Evolutionary conservation across 2,329 filamentous ascomycete genomes (phyloP).

Genomic region (Neonectria coccinea): DNA sequence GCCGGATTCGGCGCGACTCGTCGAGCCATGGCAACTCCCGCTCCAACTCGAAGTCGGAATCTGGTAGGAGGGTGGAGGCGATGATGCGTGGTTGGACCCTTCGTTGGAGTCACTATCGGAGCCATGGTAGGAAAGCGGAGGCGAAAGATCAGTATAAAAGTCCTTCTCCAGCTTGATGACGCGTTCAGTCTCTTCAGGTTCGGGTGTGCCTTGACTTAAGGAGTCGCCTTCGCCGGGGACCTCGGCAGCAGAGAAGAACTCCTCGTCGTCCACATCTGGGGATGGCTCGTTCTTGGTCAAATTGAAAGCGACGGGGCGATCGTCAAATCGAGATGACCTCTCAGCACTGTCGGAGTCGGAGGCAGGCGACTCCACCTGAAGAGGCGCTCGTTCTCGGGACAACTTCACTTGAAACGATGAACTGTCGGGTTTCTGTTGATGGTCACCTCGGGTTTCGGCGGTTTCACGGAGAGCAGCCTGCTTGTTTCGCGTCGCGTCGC

Average conservation of each 20-base stretch:
- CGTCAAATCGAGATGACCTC: neutral
- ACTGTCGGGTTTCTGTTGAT: neutral
- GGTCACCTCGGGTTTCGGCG: neutral
- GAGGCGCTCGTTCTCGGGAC: neutral
- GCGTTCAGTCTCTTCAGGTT: neutral
- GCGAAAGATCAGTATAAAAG: neutral
- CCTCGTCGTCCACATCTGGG: constrained; percentile 4
- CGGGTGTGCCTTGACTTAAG: neutral
- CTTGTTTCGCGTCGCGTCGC: neutral
- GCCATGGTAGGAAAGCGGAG: constrained; percentile 9
- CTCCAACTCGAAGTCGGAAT: neutral
- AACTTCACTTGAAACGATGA: neutral
- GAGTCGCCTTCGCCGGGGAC: neutral
- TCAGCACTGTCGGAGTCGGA: too few species aligned
- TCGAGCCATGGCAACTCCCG: neutral
- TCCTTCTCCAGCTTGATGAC: constrained; percentile 24
- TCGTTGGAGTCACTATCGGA: neutral
- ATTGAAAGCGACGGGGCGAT: neutral
- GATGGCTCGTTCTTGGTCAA: constrained; percentile 7
- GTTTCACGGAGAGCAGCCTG: too few species aligned
- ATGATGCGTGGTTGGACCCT: neutral
- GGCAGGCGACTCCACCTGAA: neutral
- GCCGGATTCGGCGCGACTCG: neutral
- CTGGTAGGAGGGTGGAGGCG: constrained; percentile 6
- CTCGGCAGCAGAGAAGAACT: constrained; percentile 13